Evolutionary conservation across 345 rosid genomes (phyloP).

Genomic region (Dipteronia sinensis): DNA sequence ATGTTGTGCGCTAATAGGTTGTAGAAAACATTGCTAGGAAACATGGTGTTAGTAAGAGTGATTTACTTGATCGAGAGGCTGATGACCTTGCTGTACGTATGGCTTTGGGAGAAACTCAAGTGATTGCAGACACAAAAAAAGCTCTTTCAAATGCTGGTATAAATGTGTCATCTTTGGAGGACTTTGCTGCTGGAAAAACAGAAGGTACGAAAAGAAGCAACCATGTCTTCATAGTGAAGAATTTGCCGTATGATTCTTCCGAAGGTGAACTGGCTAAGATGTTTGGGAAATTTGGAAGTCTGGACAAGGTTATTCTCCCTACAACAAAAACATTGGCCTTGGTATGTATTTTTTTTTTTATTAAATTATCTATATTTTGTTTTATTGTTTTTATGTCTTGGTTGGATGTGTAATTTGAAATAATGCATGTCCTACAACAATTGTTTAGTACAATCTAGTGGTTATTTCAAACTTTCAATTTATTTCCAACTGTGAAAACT

Average conservation of each 20-base stretch:
- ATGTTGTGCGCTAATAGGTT: constrained; percentile 43
- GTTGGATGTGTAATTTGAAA: not conserved
- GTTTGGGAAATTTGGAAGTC: constrained; percentile 83
- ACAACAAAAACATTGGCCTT: constrained; percentile 87
- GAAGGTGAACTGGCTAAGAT: constrained; percentile 77
- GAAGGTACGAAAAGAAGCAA: constrained; percentile 77
- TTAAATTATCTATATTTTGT: not conserved
- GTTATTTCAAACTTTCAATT: not conserved
- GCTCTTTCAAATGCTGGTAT: constrained; percentile 82
- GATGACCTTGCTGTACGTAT: constrained; percentile 95
- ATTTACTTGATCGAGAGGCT: constrained; percentile 83
- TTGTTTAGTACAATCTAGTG: not conserved
- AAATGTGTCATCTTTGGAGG: constrained; percentile 70
- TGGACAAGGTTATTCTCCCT: constrained; percentile 84
- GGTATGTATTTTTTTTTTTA: constrained; percentile 43
- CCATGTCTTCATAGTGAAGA: constrained; percentile 80
- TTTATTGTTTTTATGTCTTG: not conserved
- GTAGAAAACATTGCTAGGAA: constrained; percentile 84
- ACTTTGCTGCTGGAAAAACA: constrained; percentile 58
- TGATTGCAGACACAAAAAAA: constrained; percentile 86
- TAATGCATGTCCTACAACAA: not conserved
- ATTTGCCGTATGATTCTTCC: constrained; percentile 88
- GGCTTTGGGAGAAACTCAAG: constrained; percentile 97
- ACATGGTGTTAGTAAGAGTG: constrained; percentile 87
- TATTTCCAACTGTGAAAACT: not conserved